Conservation (phyloP, 1,139 yeast species). For the Nakaseomyces uthaithaninus region DNA sequence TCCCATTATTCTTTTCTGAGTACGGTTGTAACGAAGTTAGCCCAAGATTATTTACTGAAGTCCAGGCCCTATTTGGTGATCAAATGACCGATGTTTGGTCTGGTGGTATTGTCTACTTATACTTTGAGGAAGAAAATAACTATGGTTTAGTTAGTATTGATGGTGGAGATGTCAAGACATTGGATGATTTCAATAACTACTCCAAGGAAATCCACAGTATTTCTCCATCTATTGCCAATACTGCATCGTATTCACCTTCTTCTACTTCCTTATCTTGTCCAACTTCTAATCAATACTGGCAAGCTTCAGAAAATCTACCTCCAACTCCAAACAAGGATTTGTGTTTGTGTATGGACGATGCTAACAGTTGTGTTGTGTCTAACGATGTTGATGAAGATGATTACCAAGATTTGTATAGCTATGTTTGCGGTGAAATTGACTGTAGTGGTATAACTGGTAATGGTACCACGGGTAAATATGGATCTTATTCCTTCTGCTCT, state of each 20-base stretch:
- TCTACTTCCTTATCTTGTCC: slow-evolving; percentile 49
- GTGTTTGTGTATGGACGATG: slow-evolving; percentile 51
- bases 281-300: slow-evolving; percentile 43
- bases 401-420: slow-evolving; percentile 49
- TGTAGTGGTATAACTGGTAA: slow-evolving; percentile 51
- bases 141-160: slow-evolving; percentile 64
- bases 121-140: slow-evolving; percentile 63
- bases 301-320: slow-evolving; percentile 57
- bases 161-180: slow-evolving; percentile 45
- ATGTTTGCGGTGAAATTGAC: slow-evolving; percentile 45
- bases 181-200: slow-evolving; percentile 54
- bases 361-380: slow-evolving; percentile 48
- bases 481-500: slow-evolving; percentile 58
- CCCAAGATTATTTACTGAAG: slow-evolving; percentile 66
- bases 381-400: slow-evolving; percentile 42
- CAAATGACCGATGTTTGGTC: slow-evolving; percentile 77
- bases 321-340: slow-evolving; percentile 61
- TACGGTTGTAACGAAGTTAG: slow-evolving; percentile 63
- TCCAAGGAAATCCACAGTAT: slow-evolving; percentile 45
- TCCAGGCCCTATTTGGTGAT: slow-evolving; percentile 49
- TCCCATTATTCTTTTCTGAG: slow-evolving; percentile 72
- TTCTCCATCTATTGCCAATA: slow-evolving; percentile 50
- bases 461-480: slow-evolving; percentile 55
- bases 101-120: slow-evolving; percentile 83
- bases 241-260: slow-evolving; percentile 42